These are phyloP conservation scores for Phytomonas francai DNA, from an alignment of 208 protist species.

Conservation along the genomic window DNA sequence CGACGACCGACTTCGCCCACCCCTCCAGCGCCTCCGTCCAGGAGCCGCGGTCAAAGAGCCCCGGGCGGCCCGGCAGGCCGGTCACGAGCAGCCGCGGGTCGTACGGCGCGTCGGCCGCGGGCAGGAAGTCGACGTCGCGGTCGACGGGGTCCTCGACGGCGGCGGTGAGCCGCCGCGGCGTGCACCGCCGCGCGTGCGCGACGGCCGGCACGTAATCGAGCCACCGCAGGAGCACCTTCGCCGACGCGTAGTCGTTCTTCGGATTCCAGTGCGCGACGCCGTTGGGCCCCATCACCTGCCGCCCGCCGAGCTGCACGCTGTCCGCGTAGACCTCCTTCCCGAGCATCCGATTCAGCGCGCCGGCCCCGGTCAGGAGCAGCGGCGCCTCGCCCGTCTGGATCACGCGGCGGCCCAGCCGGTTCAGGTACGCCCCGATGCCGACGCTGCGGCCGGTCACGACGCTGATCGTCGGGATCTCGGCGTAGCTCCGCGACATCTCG, in stretches of 20 bases:
- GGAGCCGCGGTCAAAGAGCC: slow-evolving; percentile 89
- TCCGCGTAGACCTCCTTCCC: slow-evolving; percentile 95
- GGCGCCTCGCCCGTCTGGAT: slow-evolving; percentile 92
- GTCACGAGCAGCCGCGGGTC: slow-evolving; percentile 78
- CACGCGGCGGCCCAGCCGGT: slow-evolving; percentile 94
- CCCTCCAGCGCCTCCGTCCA: slow-evolving; percentile 90
- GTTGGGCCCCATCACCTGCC: slow-evolving; percentile 96
- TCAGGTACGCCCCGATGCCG: slow-evolving; percentile 98
- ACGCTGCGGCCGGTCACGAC: slow-evolving; percentile 95
- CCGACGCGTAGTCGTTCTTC: slow-evolving; percentile 77
- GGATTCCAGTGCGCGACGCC: slow-evolving; percentile 91
- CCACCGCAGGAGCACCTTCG: slow-evolving; percentile 77
- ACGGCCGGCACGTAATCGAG: slow-evolving; percentile 85
- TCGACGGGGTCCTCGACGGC: slow-evolving; percentile 49
- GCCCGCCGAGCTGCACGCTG: slow-evolving; percentile 95
- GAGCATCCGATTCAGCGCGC: slow-evolving; percentile 91
- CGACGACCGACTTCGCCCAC: slow-evolving; percentile 96
- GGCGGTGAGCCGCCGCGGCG: slow-evolving; percentile 31
- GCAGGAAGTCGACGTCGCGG: slow-evolving; percentile 72
- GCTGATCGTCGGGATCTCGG: slow-evolving; percentile 96
- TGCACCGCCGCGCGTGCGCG: slow-evolving; percentile 31
- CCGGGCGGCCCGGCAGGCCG: slow-evolving; percentile 32
- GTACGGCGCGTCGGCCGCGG: slow-evolving; percentile 58
- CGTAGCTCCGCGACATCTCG: slow-evolving; percentile 95
- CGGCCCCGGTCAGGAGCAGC: slow-evolving; percentile 94